phyloP scores from a whole-genome alignment of 768 basidiomycete genomes.

The Macrolepiota fuliginosa region DNA sequence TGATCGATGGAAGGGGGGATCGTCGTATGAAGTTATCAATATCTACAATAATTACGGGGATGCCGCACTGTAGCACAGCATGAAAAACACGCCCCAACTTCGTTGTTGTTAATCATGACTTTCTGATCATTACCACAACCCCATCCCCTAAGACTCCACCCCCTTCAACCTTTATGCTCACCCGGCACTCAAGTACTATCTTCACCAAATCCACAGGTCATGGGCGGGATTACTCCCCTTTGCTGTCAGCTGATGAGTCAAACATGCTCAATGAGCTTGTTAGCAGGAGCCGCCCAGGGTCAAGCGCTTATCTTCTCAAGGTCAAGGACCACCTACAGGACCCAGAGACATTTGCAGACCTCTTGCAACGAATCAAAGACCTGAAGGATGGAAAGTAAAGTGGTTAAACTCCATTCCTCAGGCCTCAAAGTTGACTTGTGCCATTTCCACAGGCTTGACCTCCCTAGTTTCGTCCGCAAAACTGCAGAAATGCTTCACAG shows the following conservation, averaged over 20 bases:
- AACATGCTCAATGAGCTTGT: not conserved
- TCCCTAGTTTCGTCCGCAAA: not conserved
- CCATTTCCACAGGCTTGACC: not conserved
- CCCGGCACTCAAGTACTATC: not conserved
- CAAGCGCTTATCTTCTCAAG: slow-evolving; percentile 4
- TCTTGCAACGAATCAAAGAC: not conserved
- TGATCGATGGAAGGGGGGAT: not conserved
- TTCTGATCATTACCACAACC: not conserved
- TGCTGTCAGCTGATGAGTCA: not conserved
- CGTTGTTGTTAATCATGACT: not conserved
- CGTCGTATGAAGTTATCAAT: not conserved
- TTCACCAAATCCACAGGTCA: not conserved
- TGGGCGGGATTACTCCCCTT: not conserved
- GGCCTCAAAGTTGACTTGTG: no score
- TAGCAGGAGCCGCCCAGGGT: not conserved
- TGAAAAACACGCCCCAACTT: slow-evolving; percentile 1
- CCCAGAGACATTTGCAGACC: not conserved
- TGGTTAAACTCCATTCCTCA: not conserved
- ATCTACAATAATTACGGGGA: not conserved
- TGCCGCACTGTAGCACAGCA: not conserved
- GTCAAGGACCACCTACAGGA: not conserved
- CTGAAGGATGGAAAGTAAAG: not conserved
- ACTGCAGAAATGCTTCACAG: not conserved
- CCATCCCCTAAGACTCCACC: not conserved
- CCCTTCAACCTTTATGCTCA: not conserved